These are phyloP conservation scores for Dendryphion nanum DNA, from an alignment of 2,329 filamentous ascomycete genomes.

Conservation along the genomic window DNA sequence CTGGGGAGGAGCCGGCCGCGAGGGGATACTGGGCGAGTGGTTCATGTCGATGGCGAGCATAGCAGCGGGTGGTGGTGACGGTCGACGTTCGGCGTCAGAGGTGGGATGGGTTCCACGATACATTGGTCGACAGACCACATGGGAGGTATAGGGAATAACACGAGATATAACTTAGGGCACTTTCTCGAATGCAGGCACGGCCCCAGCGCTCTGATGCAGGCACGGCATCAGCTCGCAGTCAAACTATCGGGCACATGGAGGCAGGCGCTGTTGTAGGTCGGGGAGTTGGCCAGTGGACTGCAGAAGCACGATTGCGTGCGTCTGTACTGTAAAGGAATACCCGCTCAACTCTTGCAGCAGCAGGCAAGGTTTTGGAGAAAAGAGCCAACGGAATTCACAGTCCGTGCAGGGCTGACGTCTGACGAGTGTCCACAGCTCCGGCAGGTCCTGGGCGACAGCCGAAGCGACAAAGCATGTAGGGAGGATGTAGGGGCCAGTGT, in stretches of 20 bases:
- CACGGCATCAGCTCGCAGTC: conserved; percentile 30
- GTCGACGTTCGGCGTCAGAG: conserved; percentile 24
- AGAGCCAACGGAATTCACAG: conserved; percentile 34
- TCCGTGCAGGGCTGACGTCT: conserved; percentile 41
- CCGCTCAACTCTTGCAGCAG: conserved; percentile 32
- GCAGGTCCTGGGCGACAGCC: conserved; percentile 33
- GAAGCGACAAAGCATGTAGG: conserved; percentile 28
- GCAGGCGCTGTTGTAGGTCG: conserved; percentile 19
- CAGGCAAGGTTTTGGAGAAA: conserved; percentile 30
- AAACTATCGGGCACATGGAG: conserved; percentile 31
- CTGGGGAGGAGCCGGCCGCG: conserved; percentile 56
- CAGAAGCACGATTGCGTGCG: conserved; percentile 33
- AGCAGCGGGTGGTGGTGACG: conserved; percentile 20
- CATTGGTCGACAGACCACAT: conserved; percentile 32
- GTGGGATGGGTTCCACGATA: conserved; percentile 32
- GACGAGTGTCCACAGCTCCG: conserved; percentile 30
- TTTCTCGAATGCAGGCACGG: conserved; percentile 26
- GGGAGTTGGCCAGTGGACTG: conserved; percentile 23
- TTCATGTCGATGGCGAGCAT: conserved; percentile 70
- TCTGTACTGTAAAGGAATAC: conserved; percentile 33
- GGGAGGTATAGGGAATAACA: conserved; percentile 27
- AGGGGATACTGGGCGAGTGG: conserved; percentile 80
- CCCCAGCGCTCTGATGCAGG: conserved; percentile 27
- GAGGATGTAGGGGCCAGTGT: conserved; percentile 14
- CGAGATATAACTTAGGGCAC: conserved; percentile 26